A percentile compares a stretch with the other conserved stretches of the same genome.
phyloP scores from a whole-genome alignment of 768 basidiomycete genomes.

The Psilocybe sp. region DNA sequence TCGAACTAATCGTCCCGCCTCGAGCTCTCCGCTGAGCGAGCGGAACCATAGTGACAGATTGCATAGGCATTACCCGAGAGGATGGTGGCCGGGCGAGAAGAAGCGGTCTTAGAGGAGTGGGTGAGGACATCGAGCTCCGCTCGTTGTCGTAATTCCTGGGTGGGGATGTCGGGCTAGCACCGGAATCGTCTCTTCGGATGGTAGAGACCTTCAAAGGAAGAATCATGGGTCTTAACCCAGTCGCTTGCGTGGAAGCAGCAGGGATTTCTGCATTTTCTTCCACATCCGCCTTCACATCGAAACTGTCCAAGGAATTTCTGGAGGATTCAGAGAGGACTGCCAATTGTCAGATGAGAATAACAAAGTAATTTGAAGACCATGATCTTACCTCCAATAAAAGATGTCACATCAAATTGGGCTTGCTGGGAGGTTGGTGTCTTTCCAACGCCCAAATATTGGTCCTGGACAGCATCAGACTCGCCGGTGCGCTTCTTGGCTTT shows the following conservation, averaged over 20 bases:
- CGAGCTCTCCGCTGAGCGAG: conserved; percentile 26
- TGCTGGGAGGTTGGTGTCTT: conserved; percentile 4
- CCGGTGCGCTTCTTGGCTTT: neutral
- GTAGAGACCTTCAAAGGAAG: conserved; percentile 13
- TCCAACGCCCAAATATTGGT: neutral
- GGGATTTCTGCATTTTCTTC: conserved; percentile 3
- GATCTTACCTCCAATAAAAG: conserved; percentile 57
- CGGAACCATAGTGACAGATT: conserved; percentile 23
- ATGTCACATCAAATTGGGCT: conserved; percentile 67
- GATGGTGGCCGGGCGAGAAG: conserved; percentile 28
- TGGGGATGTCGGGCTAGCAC: neutral
- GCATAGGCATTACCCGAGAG: conserved; percentile 17
- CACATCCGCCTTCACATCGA: neutral
- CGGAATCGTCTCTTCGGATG: neutral
- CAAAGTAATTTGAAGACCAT: conserved; percentile 1
- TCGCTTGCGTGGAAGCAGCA: conserved; percentile 4
- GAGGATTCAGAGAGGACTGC: conserved; percentile 2
- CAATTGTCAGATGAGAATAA: neutral
- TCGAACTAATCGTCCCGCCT: conserved; percentile 18
- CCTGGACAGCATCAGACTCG: neutral
- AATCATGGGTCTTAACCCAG: conserved; percentile 23
- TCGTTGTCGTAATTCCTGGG: neutral
- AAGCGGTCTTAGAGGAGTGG: conserved; percentile 23
- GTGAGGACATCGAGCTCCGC: neutral
- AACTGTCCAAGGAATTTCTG: neutral